Percentiles rank a stretch among this genome's conserved stretches.
Conservation (phyloP, 768 basidiomycete species). For the Serpula lacrymans region DNA sequence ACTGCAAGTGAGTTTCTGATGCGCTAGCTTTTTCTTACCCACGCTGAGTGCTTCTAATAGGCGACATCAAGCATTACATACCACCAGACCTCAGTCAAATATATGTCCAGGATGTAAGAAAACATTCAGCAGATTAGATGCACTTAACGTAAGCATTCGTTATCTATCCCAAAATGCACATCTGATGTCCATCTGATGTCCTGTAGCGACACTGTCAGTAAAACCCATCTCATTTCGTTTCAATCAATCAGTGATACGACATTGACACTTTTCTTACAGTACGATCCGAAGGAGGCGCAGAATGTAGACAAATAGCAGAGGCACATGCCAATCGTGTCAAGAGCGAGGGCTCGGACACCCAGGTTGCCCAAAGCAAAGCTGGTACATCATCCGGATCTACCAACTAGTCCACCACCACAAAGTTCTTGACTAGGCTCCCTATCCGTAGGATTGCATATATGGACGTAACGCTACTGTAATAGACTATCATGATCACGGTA, state of each 20-base stretch:
- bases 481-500: too few relatives aligned
- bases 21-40: neutral
- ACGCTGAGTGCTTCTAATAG: conserved; percentile 30
- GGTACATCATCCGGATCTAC: neutral
- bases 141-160: conserved; percentile 75
- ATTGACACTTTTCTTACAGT: conserved; percentile 42
- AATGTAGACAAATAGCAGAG: conserved; percentile 53
- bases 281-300: conserved; percentile 81
- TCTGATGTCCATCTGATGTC: conserved; percentile 3
- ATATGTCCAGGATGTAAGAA: conserved; percentile 91
- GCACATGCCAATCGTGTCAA: conserved; percentile 14
- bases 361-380: neutral
- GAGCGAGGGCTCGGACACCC: neutral
- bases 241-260: conserved; percentile 26
- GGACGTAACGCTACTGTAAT: too few relatives aligned
- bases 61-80: conserved; percentile 88
- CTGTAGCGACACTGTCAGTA: neutral
- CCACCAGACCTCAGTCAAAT: conserved; percentile 78
- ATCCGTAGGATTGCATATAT: too few relatives aligned
- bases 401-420: neutral
- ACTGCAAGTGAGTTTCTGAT: conserved; percentile 79
- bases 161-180: conserved; percentile 19
- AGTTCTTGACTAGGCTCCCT: too few relatives aligned
- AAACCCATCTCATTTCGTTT: conserved; percentile 21
- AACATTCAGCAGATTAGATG: conserved; percentile 91